These are phyloP conservation scores for Paracoccidioides brasiliensis DNA, from an alignment of 2,329 filamentous ascomycete species.

Conservation along the genomic window DNA sequence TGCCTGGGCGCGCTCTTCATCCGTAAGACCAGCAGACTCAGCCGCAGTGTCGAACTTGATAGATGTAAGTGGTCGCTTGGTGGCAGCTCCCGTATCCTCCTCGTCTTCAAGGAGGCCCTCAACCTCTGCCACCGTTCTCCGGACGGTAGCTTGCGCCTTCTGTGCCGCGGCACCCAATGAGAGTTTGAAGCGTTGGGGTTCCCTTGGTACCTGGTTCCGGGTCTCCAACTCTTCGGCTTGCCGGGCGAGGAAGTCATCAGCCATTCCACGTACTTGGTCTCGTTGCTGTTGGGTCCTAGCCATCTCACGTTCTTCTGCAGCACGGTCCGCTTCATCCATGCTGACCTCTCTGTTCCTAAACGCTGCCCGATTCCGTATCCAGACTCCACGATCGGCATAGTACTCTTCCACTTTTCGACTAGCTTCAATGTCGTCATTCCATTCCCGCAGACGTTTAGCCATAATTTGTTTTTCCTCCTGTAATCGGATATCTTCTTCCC, in stretches of 20 bases:
- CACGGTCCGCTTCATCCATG: constrained; percentile 70
- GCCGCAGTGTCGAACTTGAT: constrained; percentile 66
- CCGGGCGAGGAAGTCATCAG: constrained; percentile 78
- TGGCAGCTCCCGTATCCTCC: constrained; percentile 59
- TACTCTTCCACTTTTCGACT: constrained; percentile 62
- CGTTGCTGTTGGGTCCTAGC: constrained; percentile 56
- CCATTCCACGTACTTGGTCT: constrained; percentile 70
- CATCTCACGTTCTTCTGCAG: constrained; percentile 61
- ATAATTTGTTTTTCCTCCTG: constrained; percentile 53
- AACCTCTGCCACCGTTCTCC: constrained; percentile 81
- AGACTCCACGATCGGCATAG: constrained; percentile 73
- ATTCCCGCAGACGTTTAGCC: constrained; percentile 61
- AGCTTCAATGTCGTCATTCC: constrained; percentile 80
- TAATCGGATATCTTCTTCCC: constrained; percentile 54
- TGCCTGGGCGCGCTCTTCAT: constrained; percentile 76
- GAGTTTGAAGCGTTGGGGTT: constrained; percentile 75
- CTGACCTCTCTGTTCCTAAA: constrained; percentile 62
- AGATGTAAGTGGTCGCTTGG: constrained; percentile 63
- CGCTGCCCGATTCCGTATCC: constrained; percentile 65
- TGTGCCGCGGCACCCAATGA: constrained; percentile 83
- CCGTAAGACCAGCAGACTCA: constrained; percentile 56
- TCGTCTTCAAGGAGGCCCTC: constrained; percentile 92
- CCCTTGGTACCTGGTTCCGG: constrained; percentile 31
- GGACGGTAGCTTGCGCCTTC: constrained; percentile 47
- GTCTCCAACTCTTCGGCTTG: constrained; percentile 62